Evolutionary conservation across 371 early-diverging fungal species (phyloP), one percentile per base, ranked within the genome.

Genomic region (Synchytrium microbalum): DNA sequence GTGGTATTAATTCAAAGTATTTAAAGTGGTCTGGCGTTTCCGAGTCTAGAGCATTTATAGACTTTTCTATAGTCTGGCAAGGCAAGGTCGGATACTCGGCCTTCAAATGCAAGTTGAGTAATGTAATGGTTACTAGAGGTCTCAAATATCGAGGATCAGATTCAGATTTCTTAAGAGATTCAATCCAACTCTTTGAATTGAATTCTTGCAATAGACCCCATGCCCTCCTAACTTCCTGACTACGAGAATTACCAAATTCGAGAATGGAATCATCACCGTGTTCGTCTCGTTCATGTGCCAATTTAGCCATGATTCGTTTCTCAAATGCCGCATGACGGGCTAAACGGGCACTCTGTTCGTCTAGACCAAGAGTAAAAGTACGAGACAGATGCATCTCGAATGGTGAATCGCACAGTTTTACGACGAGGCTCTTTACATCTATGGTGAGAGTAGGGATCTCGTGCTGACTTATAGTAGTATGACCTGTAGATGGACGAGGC

Each of bases 31-130:
- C 60, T 0, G 87, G 86, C 1, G 86, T 79, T 0, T 75, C 70
- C 13, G 77, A 69, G 60, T 87, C 89, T 28, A 86, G 75, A 24
- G 79, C 66, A 63, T 85, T 79, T 24, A 88, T 76, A 58, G 85
- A 79, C 30, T 74, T 69, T 56, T 86, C 81, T 0, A 86, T 75
- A 0, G 79, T 70, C 0, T 69, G 67, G 1, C 79, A 60, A 1
- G 79, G 78, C 57, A 88, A 75, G 0, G 67, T 67, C 0, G 87
- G 86, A 0, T 67, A 56, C 2, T 65, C 64, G 3, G 84, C 63
- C 2, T 65, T 64, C 1, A 81, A 59, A 5, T 46, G 38, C 10
- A 80, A 64, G 57, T 76, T 62, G 5, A 64, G 65, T 30, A 82
- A 65, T 0, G 75, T 78, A 1, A 77, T 65, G 38, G 72, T 74